A percentile compares a stretch with the other conserved stretches of the same genome.
Conservation (phyloP, 108 stramenopile species). For the Skeletonema potamos region DNA sequence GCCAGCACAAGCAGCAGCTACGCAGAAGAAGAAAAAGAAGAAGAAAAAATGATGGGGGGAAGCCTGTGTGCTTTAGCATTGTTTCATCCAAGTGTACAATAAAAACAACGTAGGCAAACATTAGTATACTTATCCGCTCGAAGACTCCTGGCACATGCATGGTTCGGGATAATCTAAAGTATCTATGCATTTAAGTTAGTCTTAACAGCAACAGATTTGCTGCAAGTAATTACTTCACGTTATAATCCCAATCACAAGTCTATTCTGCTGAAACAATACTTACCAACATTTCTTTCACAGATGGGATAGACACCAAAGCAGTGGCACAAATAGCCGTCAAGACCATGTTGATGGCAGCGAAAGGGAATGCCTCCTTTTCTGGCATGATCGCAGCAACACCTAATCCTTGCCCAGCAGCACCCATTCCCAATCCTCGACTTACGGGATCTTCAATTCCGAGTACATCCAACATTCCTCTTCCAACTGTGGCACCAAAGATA, state of each 20-base stretch:
- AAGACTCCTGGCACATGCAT: too few species aligned
- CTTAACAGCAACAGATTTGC: neutral
- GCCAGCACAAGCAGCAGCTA: too few species aligned
- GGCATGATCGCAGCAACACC: slow-evolving; percentile 51
- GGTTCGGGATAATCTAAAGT: too few species aligned
- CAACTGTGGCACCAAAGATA: slow-evolving; percentile 53
- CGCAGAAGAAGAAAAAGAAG: neutral
- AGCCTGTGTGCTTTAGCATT: neutral
- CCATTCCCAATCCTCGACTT: slow-evolving; percentile 55
- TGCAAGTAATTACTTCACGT: slow-evolving; percentile 1
- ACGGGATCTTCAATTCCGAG: slow-evolving; percentile 47
- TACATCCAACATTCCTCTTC: slow-evolving; percentile 34
- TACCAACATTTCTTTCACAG: slow-evolving; percentile 34
- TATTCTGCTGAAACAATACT: slow-evolving; percentile 38
- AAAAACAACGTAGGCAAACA: slow-evolving; percentile 4
- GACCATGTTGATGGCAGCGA: slow-evolving; percentile 55
- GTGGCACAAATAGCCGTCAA: slow-evolving; percentile 52
- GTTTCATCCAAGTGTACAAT: neutral
- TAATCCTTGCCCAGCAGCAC: slow-evolving; percentile 54
- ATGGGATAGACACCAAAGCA: slow-evolving; percentile 49
- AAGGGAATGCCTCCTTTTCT: slow-evolving; percentile 65
- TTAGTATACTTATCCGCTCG: too few species aligned
- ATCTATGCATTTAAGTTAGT: neutral
- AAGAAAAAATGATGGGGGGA: neutral
- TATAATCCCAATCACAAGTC: slow-evolving; percentile 8